Conservation (phyloP, 2,329 filamentous ascomycete species). For the Botryotinia convoluta region DNA sequence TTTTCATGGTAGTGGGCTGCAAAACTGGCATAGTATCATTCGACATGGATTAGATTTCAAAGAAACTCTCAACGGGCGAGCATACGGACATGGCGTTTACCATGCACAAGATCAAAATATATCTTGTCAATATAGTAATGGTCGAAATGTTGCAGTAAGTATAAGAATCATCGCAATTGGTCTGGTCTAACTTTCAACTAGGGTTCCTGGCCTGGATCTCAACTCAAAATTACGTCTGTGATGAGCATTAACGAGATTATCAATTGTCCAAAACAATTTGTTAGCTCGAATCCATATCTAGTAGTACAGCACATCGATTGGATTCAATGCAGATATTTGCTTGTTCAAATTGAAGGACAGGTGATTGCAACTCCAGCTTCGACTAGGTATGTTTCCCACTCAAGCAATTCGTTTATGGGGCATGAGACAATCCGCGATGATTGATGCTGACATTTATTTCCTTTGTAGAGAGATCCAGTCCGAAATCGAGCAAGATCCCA, state of each 20-base stretch:
- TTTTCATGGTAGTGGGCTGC: conserved; percentile 76
- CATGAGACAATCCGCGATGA: not conserved
- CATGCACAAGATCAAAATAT: conserved; percentile 60
- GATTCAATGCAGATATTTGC: conserved; percentile 87
- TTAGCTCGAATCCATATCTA: conserved; percentile 55
- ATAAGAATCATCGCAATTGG: not conserved
- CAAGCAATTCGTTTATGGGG: not conserved
- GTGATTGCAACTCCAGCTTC: not conserved
- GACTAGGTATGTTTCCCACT: not conserved
- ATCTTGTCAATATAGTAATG: conserved; percentile 43
- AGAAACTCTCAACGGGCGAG: conserved; percentile 59
- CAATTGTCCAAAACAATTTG: conserved; percentile 65
- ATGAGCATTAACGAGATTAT: conserved; percentile 83
- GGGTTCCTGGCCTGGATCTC: conserved; percentile 63
- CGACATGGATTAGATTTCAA: conserved; percentile 77
- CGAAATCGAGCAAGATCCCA: conserved; percentile 33
- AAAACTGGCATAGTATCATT: conserved; percentile 89
- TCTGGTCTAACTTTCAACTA: conserved; percentile 21
- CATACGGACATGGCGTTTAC: conserved; percentile 79
- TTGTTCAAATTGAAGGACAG: conserved; percentile 48
- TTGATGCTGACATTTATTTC: not conserved
- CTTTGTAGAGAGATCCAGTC: not conserved
- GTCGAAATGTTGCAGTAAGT: conserved; percentile 21
- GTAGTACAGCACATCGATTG: conserved; percentile 77
- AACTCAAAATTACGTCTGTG: conserved; percentile 55